Percentiles rank a stretch among this genome's conserved stretches.
phyloP scores from a whole-genome alignment of 441 rosid genomes.

The Metrosideros polymorpha region DNA sequence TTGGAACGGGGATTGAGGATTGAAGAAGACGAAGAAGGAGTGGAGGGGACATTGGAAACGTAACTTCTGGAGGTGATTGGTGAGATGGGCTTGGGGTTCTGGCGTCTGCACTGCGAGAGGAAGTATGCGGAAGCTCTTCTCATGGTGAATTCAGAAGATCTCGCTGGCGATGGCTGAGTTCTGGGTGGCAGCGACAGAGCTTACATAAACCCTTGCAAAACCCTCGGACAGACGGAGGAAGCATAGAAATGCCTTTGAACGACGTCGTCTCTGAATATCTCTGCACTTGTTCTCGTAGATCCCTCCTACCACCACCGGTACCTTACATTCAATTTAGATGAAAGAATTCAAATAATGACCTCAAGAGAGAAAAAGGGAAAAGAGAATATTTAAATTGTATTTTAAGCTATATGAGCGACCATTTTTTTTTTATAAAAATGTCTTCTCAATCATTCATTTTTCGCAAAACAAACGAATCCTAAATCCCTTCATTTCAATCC shows the following conservation, averaged over 20 bases:
- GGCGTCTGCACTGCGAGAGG: background rate
- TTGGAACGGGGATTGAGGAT: constrained; percentile 23
- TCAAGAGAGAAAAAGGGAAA: too few relatives aligned
- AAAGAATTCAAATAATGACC: too few relatives aligned
- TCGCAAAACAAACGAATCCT: too few relatives aligned
- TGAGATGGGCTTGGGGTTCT: background rate
- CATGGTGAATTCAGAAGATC: background rate
- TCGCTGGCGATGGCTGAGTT: background rate
- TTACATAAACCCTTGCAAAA: background rate
- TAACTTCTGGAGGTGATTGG: constrained; percentile 7
- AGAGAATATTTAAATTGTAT: too few relatives aligned
- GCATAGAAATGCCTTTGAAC: background rate
- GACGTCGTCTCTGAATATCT: background rate
- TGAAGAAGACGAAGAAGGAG: constrained; percentile 13
- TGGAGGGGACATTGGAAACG: background rate
- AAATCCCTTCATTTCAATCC: too few relatives aligned
- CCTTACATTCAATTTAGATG: too few relatives aligned
- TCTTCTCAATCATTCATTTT: too few relatives aligned
- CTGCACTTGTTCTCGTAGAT: too few relatives aligned
- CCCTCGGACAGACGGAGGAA: background rate
- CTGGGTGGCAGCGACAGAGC: background rate
- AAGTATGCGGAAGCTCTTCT: constrained; percentile 1
- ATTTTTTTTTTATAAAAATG: too few relatives aligned
- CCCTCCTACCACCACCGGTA: too few relatives aligned
- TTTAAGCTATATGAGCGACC: too few relatives aligned